phyloP scores from a whole-genome alignment of 306 rosid genomes.

The Vicia sativa region DNA sequence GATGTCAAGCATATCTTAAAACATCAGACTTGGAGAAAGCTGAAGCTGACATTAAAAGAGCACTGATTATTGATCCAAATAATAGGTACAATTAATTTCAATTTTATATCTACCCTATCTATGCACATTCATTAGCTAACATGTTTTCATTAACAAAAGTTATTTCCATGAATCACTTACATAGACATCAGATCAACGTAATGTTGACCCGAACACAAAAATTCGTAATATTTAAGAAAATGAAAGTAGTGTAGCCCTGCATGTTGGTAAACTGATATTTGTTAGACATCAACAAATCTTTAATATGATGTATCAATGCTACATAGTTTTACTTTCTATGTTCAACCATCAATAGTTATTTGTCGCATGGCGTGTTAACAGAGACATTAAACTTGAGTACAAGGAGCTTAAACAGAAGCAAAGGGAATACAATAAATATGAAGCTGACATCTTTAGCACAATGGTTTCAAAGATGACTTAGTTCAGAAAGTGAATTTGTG shows the following conservation, averaged over 20 bases:
- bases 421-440: slow-evolving; percentile 53
- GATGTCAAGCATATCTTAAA: slow-evolving; percentile 63
- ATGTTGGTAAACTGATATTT: neutral
- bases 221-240: neutral
- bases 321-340: neutral
- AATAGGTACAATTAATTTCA: slow-evolving; percentile 50
- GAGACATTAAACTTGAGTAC: slow-evolving; percentile 59
- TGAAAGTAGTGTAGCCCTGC: neutral
- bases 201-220: neutral
- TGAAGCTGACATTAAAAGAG: slow-evolving; percentile 59
- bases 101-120: slow-evolving; percentile 2
- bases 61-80: slow-evolving; percentile 60
- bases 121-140: slow-evolving; percentile 5
- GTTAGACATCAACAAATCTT: neutral
- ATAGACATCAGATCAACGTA: neutral
- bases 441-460: slow-evolving; percentile 59
- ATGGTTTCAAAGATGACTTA: slow-evolving; percentile 64
- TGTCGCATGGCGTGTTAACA: slow-evolving; percentile 34
- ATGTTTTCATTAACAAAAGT: neutral
- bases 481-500: slow-evolving; percentile 25
- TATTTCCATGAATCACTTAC: neutral
- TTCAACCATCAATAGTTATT: slow-evolving; percentile 8
- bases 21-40: slow-evolving; percentile 65
- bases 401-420: slow-evolving; percentile 57
- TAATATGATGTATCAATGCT: neutral